Conservation (phyloP, 1,284 basidiomycete genomes). For the Rhodotorula sp. region DNA sequence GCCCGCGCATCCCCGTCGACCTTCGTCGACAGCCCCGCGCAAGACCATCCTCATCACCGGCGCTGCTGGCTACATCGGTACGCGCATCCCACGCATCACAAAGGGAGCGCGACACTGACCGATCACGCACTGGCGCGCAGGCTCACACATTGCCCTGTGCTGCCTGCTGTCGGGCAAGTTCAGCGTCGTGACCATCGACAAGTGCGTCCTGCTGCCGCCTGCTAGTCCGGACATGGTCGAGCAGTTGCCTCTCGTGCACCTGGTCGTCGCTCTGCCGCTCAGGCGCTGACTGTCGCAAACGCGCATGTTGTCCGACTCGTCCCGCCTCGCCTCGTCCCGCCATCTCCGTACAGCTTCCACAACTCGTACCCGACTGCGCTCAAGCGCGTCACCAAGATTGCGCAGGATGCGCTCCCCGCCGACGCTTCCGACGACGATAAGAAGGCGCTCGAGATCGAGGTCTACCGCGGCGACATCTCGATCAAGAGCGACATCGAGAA, state of each 20-base stretch:
- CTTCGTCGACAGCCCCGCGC: conserved; percentile 22
- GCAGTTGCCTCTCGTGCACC: too few species aligned
- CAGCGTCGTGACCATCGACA: conserved; percentile 50
- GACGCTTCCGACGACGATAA: conserved; percentile 50
- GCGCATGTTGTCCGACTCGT: not conserved
- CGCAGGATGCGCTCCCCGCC: conserved; percentile 50
- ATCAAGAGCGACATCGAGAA: conserved; percentile 66
- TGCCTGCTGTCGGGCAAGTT: conserved; percentile 52
- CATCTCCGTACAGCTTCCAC: conserved; percentile 47
- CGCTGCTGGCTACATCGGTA: conserved; percentile 46
- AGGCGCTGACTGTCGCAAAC: too few species aligned
- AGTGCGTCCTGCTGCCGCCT: conserved; percentile 28
- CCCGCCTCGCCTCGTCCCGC: not conserved
- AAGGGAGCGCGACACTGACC: not conserved
- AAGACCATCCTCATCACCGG: conserved; percentile 43
- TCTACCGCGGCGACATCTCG: conserved; percentile 72
- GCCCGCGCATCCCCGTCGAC: not conserved
- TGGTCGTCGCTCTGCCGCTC: not conserved
- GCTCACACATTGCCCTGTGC: conserved; percentile 53
- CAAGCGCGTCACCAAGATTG: conserved; percentile 53
- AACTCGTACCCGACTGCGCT: conserved; percentile 54
- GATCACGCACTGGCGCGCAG: conserved; percentile 21
- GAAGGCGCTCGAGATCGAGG: conserved; percentile 62
- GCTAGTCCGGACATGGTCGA: not conserved
- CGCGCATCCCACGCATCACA: not conserved